Evolutionary conservation across 306 rosid species (phyloP).

Genomic region (Bauhinia variegata): DNA sequence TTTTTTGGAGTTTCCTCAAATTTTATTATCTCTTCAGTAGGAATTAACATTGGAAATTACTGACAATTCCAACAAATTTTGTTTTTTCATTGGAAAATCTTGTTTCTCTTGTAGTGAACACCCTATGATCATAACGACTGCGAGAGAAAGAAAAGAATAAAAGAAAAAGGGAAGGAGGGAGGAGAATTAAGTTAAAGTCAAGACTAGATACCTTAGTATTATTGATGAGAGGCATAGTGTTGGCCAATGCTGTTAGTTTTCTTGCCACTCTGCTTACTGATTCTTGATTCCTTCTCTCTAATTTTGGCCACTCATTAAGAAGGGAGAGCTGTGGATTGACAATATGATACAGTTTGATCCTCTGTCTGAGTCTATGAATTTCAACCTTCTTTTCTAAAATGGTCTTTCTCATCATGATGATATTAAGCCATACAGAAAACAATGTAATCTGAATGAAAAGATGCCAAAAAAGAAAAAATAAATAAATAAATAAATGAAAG

Average conservation of each 20-base stretch:
- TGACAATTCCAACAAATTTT: too few species aligned
- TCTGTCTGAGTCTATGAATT: conserved; percentile 45
- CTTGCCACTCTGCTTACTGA: conserved; percentile 51
- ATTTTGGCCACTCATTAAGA: conserved; percentile 60
- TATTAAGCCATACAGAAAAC: too few species aligned
- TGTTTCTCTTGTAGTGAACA: too few species aligned
- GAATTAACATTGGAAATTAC: too few species aligned
- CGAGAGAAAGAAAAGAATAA: not conserved
- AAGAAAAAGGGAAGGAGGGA: not conserved
- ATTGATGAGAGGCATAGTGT: conserved; percentile 50
- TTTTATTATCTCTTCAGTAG: too few species aligned
- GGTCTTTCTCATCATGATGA: conserved; percentile 45
- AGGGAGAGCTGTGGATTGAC: conserved; percentile 55
- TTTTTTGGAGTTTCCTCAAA: too few species aligned
- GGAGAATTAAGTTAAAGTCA: not conserved
- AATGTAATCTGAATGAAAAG: too few species aligned
- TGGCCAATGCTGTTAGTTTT: conserved; percentile 56
- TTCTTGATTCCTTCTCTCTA: conserved; percentile 69
- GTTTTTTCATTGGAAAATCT: too few species aligned
- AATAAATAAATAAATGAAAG: too few species aligned
- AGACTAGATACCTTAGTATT: conserved; percentile 52
- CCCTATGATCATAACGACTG: too few species aligned
- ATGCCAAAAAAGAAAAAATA: too few species aligned
- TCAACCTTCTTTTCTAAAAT: conserved; percentile 51
- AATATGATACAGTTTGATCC: conserved; percentile 54